Percentiles rank a stretch among this genome's conserved stretches.
phyloP scores from a whole-genome alignment of 2,329 filamentous ascomycete genomes.

The Paecilomyces sp. region DNA sequence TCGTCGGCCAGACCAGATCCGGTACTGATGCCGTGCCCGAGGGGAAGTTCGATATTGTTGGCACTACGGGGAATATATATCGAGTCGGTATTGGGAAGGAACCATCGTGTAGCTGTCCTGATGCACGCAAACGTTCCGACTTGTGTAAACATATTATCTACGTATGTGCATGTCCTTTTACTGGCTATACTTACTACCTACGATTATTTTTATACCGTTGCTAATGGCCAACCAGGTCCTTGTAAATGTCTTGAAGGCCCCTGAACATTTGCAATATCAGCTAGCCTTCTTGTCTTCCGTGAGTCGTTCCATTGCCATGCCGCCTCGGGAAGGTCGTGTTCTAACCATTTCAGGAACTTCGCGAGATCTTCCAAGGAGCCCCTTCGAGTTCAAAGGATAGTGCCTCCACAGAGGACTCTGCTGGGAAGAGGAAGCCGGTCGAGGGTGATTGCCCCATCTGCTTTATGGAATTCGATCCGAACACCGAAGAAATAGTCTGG shows the following conservation, averaged over 20 bases:
- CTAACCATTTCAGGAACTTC: constrained; percentile 39
- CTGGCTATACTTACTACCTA: not conserved
- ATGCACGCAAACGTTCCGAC: constrained; percentile 43
- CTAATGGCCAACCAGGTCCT: constrained; percentile 38
- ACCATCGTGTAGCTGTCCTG: constrained; percentile 50
- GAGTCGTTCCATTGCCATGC: constrained; percentile 10
- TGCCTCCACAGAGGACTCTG: constrained; percentile 25
- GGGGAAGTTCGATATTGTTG: constrained; percentile 51
- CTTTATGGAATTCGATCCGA: constrained; percentile 47
- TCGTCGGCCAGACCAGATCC: constrained; percentile 44
- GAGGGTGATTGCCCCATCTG: constrained; percentile 60
- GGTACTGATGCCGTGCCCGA: constrained; percentile 38
- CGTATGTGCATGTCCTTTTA: constrained; percentile 26
- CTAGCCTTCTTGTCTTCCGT: constrained; percentile 50
- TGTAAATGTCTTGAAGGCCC: constrained; percentile 51
- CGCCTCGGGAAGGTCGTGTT: not conserved
- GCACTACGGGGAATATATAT: constrained; percentile 57
- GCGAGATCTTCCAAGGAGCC: constrained; percentile 48
- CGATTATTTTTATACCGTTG: not conserved
- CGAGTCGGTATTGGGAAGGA: constrained; percentile 46
- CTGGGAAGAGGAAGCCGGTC: constrained; percentile 50
- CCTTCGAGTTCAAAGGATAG: constrained; percentile 41
- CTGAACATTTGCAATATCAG: constrained; percentile 51
- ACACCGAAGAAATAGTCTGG: constrained; percentile 45
- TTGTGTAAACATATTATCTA: constrained; percentile 61